A percentile compares a stretch with the other conserved stretches of the same genome.
phyloP scores from a whole-genome alignment of 208 protist species.

The Acanthamoeba rhysodes region DNA sequence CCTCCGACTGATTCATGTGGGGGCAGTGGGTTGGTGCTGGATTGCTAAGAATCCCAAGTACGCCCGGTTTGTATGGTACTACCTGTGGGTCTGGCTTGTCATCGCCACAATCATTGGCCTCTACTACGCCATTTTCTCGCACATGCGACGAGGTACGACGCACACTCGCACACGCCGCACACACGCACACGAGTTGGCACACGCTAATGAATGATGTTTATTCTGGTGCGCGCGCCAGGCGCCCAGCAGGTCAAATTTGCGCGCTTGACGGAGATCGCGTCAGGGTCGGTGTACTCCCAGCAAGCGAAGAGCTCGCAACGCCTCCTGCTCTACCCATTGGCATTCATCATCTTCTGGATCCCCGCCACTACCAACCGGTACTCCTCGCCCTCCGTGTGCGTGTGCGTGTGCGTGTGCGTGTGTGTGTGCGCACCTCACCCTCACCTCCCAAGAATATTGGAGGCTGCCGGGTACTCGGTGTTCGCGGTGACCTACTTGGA shows the following conservation, averaged over 20 bases:
- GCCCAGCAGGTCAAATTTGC: neutral
- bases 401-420: too few species aligned
- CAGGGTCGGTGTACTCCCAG: neutral
- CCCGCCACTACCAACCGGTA: constrained; percentile 39
- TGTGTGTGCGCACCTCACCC: too few species aligned
- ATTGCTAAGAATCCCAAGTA: neutral
- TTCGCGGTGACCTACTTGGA: constrained; percentile 9
- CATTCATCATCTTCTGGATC: constrained; percentile 21
- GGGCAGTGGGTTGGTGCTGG: constrained; percentile 28
- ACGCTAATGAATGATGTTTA: neutral
- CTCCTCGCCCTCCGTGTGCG: too few species aligned
- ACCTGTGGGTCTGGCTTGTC: neutral
- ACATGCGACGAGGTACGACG: neutral
- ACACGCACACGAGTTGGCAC: too few species aligned
- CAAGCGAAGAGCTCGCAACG: neutral
- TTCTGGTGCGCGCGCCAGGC: neutral
- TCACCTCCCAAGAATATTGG: neutral
- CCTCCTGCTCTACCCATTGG: neutral
- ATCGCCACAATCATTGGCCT: neutral
- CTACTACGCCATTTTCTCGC: neutral
- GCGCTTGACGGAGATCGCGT: constrained; percentile 27
- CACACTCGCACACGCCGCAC: neutral
- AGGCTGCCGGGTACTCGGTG: neutral
- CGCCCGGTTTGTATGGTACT: neutral
- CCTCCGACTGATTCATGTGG: neutral